These are phyloP conservation scores for Russula sp. DNA, from an alignment of 768 basidiomycete species.

Conservation along the genomic window DNA sequence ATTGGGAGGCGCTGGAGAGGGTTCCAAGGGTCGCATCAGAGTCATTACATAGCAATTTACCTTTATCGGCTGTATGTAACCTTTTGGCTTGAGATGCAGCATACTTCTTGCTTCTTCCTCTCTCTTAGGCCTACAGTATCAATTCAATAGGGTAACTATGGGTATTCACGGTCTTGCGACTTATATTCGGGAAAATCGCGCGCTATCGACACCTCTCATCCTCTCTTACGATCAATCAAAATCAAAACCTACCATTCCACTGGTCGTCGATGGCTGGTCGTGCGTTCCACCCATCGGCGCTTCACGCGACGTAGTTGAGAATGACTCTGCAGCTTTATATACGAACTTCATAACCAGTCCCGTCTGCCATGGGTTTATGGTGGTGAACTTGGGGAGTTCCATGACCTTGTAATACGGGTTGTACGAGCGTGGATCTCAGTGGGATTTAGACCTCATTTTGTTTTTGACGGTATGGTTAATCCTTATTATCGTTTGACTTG, in stretches of 20 bases:
- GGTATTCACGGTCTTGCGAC: slow-evolving; percentile 50
- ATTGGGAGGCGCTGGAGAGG: slow-evolving; percentile 3
- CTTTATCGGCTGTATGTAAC: background rate
- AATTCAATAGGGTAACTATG: slow-evolving; percentile 30
- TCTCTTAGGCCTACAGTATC: background rate
- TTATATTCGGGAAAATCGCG: slow-evolving; percentile 43
- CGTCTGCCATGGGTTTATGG: slow-evolving; percentile 80
- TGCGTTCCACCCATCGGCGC: slow-evolving; percentile 40
- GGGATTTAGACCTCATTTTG: slow-evolving; percentile 62
- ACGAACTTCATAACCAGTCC: slow-evolving; percentile 53
- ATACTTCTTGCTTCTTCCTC: background rate
- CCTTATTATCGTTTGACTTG: background rate
- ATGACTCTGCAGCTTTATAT: slow-evolving; percentile 57
- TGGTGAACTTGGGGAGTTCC: slow-evolving; percentile 65
- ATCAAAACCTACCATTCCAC: slow-evolving; percentile 31
- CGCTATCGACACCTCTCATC: slow-evolving; percentile 36
- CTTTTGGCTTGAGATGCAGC: background rate
- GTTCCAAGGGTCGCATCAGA: slow-evolving; percentile 11
- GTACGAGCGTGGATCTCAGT: slow-evolving; percentile 64
- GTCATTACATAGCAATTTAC: background rate
- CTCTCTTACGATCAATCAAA: slow-evolving; percentile 25
- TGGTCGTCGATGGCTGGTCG: slow-evolving; percentile 87
- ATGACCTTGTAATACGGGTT: slow-evolving; percentile 41
- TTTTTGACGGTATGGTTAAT: slow-evolving; percentile 67
- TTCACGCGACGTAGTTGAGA: slow-evolving; percentile 12